These are phyloP conservation scores for Exophiala viscosa DNA, from an alignment of 2,329 filamentous ascomycete species.

Conservation along the genomic window DNA sequence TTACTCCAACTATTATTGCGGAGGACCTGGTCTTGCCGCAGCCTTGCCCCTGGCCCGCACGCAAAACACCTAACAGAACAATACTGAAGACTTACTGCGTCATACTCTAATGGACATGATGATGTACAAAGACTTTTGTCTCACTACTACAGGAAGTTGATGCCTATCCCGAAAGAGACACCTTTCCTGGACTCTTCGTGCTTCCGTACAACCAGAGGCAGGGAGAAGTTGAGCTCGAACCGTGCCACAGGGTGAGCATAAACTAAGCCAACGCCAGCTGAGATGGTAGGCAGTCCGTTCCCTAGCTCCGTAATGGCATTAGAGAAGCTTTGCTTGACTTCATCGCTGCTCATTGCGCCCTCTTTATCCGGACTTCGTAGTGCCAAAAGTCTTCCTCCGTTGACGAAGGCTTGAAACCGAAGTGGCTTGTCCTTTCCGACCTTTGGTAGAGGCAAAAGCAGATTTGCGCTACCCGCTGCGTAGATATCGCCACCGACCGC, in stretches of 20 bases:
- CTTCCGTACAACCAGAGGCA: constrained; percentile 75
- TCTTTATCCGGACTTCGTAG: constrained; percentile 57
- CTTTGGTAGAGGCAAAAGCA: constrained; percentile 79
- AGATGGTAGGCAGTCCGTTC: constrained; percentile 75
- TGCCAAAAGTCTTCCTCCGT: constrained; percentile 79
- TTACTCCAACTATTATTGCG: no score
- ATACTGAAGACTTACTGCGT: not conserved
- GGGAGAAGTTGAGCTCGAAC: constrained; percentile 92
- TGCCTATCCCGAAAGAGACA: constrained; percentile 89
- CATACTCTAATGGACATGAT: constrained; percentile 23
- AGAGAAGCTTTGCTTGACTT: constrained; percentile 43
- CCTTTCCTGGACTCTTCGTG: constrained; percentile 90
- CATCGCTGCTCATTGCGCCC: constrained; percentile 46
- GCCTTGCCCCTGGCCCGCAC: not conserved
- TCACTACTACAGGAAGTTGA: constrained; percentile 75
- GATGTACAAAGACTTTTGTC: constrained; percentile 24
- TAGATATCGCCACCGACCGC: constrained; percentile 89
- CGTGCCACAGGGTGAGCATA: constrained; percentile 91
- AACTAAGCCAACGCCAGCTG: constrained; percentile 84
- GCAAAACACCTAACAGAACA: no score
- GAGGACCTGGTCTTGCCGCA: constrained; percentile 2
- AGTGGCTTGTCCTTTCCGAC: constrained; percentile 79
- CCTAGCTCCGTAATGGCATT: constrained; percentile 66
- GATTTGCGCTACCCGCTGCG: constrained; percentile 79
- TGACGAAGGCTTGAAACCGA: constrained; percentile 84